Base-by-base conservation (phyloP, 164 flowering plant species). In the Macadamia integrifolia region DNA sequence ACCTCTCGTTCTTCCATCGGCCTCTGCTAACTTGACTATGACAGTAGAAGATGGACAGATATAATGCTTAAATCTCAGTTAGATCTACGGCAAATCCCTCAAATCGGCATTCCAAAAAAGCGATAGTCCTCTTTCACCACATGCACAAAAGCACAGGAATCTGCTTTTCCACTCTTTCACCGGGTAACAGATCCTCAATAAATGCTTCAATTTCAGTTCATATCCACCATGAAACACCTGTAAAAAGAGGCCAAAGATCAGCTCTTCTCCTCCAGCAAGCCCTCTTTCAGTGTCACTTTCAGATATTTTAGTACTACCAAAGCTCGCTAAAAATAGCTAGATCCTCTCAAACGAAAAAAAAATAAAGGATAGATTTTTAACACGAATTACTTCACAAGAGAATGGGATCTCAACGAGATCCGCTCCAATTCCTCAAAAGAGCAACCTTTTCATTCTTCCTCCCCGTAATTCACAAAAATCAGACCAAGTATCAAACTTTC, bases 1-100 rank as follows among this genome's bases (percentile, higher is more conserved):
- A 63, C 14, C 31, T 75, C 74, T 67, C 73, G 67, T 48, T 68
- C 72, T 56, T 69, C 76, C 79, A 71, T 76, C 40, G 61, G 62
- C 66, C 59, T 42, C 67, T 23, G 52, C 28, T 49, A 23, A 31
- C 43, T 50, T 31, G 9, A 42, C 3, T 18, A 28, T 2, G 12
- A 50, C 14, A 50, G 62, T 0, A 23, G 28, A 14, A 11, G 67
- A 44, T 29, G 48, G 52, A 61, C 1, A 29, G 30, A 63, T 59
- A 60, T 31, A 4, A 43, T 31, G 62, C 35, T 11, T 60, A 28
- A 23, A 57, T 57, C 59, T 59, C 61, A 29, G 42, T 3, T 14
- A 67, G 67, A 67, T 62, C 62, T 48, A 58, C 3, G 2, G 66
- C 48, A 44, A 42, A 61, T 42, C 40, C 7, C 2, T 57, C 48